Conservation (phyloP, 1,284 basidiomycete genomes). For the Vanrija humicola region DNA sequence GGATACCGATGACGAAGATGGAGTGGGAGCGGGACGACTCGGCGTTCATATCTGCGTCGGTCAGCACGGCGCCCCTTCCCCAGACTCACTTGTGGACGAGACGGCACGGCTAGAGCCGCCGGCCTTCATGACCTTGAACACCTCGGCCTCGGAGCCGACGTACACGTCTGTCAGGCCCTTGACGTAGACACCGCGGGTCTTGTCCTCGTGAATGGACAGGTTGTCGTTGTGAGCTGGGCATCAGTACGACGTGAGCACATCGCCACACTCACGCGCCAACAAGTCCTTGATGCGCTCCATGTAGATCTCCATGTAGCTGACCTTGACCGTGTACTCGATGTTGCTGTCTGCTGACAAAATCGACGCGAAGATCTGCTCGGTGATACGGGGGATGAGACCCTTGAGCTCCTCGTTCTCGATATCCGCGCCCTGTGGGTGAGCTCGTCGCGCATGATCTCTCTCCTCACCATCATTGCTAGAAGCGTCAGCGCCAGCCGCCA, state of each 20-base stretch:
- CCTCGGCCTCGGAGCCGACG: slow-evolving; percentile 91
- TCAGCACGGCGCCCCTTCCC: background rate
- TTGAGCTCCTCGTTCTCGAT: slow-evolving; percentile 88
- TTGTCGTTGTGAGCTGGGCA: slow-evolving; percentile 91
- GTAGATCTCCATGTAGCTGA: slow-evolving; percentile 99
- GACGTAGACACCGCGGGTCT: slow-evolving; percentile 94
- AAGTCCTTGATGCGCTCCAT: slow-evolving; percentile 95
- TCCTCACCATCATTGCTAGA: slow-evolving; percentile 79
- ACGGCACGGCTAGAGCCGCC: slow-evolving; percentile 88
- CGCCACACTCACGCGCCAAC: slow-evolving; percentile 74
- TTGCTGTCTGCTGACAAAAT: slow-evolving; percentile 93
- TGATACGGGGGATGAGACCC: slow-evolving; percentile 97
- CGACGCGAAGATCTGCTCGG: slow-evolving; percentile 97
- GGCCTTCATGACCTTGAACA: slow-evolving; percentile 98
- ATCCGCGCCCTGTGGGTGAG: slow-evolving; percentile 74
- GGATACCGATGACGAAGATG: slow-evolving; percentile 96
- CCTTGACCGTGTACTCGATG: slow-evolving; percentile 98
- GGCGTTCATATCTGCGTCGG: slow-evolving; percentile 93
- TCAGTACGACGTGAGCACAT: background rate
- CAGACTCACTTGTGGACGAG: slow-evolving; percentile 80
- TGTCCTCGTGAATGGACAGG: slow-evolving; percentile 97
- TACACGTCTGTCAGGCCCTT: slow-evolving; percentile 98
- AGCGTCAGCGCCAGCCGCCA: slow-evolving; percentile 3
- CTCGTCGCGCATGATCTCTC: background rate
- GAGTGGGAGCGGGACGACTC: slow-evolving; percentile 99